Evolutionary conservation across 2,329 filamentous ascomycete species (phyloP), one percentile per base, ranked within the genome.

Genomic region (Cytospora piceicola): DNA sequence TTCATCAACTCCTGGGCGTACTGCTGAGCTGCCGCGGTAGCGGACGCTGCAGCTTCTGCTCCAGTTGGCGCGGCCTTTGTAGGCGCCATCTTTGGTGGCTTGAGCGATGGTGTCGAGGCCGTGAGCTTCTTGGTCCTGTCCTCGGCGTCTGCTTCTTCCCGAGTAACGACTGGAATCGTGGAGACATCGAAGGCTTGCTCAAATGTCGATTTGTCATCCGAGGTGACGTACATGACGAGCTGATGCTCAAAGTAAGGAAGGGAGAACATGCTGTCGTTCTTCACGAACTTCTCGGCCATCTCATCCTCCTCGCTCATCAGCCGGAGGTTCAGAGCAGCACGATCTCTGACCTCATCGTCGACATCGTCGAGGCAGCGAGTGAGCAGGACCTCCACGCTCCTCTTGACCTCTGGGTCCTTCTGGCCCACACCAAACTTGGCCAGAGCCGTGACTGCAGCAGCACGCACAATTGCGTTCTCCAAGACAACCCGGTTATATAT

Each of bases 401-500:
- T 90, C 87, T 98, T 98, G 73, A 99, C 93, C 77, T 99, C 95
- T 0, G 92, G 89, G 74, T 98, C 95, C 80, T 96, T 94, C 78
- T 98, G 95, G 39, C 92, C 94, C 66, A 98, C 94, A 72, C 95
- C 95, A 75, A 99, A 99, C 79, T 98, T 99, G 73, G 94, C 93
- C 69, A 99, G 81, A 3, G 95, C 95, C 29, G 95, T 98, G 29
- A 98, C 96, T 61, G 95, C 95, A 12, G 95, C 94, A 58, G 95
- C 95, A 71, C 95, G 88, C 24, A 99, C 94, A 69, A 97, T 93
- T 51, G 95, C 93, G 75, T 99, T 99, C 79, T 99, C 95, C 61
- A 99, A 82, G 20, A 99, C 95, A 27, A 99, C 94, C 67, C 95
- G 88, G 82, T 99, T 99, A 83, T 99, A 99, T 75, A 99, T 99